Evolutionary conservation across 805 yeast species (phyloP).

Genomic region (Candida quercuum): DNA sequence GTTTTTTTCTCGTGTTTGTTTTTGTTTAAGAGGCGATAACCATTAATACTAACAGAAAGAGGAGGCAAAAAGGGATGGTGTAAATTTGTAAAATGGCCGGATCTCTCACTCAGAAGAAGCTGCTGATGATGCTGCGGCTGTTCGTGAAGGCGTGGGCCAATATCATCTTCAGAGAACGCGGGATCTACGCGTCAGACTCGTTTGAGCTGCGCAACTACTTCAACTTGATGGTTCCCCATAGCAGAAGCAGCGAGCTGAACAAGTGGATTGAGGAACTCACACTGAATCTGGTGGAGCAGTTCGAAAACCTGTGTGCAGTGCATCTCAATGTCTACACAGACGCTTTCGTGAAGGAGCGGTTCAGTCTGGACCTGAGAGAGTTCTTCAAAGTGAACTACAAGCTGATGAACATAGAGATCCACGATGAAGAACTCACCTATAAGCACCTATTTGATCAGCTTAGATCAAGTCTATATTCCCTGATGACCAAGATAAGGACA

Average conservation of each 20-base stretch:
- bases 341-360: constrained; percentile 32
- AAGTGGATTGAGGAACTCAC: constrained; percentile 13
- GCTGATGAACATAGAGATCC: constrained; percentile 3
- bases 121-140: constrained; percentile 5
- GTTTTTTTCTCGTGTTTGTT: too few species aligned
- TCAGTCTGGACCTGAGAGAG: constrained; percentile 28
- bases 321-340: constrained; percentile 27
- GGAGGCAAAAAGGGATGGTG: too few species aligned
- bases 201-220: constrained; percentile 36
- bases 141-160: constrained; percentile 33
- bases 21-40: too few species aligned
- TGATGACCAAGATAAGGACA: constrained; percentile 10
- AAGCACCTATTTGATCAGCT: constrained; percentile 12
- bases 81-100: too few species aligned
- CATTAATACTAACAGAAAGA: too few species aligned
- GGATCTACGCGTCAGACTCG: constrained; percentile 30
- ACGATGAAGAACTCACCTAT: constrained; percentile 9
- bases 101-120: too few species aligned
- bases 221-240: constrained; percentile 35
- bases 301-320: constrained; percentile 21
- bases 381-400: constrained; percentile 12
- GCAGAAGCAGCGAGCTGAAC: constrained; percentile 38
- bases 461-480: constrained; percentile 15
- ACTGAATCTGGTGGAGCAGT: constrained; percentile 5
- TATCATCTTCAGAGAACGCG: constrained; percentile 30